Conservation (phyloP, 371 early-diverging fungal genomes). For the Mucor circinelloides region DNA sequence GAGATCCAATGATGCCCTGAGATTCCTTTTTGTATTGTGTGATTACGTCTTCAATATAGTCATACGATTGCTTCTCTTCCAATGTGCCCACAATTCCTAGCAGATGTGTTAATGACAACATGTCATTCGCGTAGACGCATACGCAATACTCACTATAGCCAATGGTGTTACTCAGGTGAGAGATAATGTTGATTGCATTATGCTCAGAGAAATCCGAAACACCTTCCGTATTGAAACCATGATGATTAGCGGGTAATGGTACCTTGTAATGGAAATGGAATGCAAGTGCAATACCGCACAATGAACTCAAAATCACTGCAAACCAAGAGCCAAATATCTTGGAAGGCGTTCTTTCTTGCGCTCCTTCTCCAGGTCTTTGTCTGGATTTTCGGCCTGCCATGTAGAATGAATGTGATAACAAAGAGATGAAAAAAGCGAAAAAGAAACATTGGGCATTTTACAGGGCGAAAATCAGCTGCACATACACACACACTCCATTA, state of each 20-base stretch:
- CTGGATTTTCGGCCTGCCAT: constrained; percentile 10
- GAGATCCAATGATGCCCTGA: constrained; percentile 39
- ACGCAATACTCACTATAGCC: constrained; percentile 52
- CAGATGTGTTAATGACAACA: background rate
- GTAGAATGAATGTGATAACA: background rate
- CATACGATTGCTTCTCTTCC: constrained; percentile 45
- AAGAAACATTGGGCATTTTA: background rate
- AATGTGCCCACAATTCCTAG: constrained; percentile 52
- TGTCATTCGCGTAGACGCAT: background rate
- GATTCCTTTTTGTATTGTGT: constrained; percentile 35
- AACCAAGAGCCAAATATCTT: constrained; percentile 17
- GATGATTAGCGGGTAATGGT: constrained; percentile 43
- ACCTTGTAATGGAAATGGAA: constrained; percentile 44
- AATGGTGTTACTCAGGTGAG: constrained; percentile 53
- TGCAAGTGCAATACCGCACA: constrained; percentile 32
- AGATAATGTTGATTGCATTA: constrained; percentile 53
- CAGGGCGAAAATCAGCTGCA: background rate
- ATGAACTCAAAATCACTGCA: constrained; percentile 4
- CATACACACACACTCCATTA: background rate
- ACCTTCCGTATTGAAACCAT: constrained; percentile 36
- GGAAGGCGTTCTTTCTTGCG: constrained; percentile 13
- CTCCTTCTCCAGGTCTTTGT: constrained; percentile 6
- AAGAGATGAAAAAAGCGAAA: background rate
- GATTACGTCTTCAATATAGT: constrained; percentile 38
- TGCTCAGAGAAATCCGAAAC: constrained; percentile 57